phyloP scores from a whole-genome alignment of 768 basidiomycete genomes.

The Glaciozyma martinii region DNA sequence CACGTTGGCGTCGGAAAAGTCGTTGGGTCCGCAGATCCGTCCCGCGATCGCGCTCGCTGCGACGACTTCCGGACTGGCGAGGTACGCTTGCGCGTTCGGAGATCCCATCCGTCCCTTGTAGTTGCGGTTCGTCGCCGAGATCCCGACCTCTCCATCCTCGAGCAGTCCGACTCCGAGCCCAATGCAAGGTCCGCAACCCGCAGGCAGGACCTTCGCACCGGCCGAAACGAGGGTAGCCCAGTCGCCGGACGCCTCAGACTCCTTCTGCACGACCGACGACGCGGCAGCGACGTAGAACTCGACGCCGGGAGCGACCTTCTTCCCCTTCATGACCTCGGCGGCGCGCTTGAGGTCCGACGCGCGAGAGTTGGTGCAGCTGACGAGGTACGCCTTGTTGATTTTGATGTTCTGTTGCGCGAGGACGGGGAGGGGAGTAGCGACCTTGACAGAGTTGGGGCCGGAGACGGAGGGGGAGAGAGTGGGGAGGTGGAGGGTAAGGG shows the following conservation, averaged over 20 bases:
- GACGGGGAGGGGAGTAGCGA: constrained; percentile 84
- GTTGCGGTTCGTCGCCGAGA: constrained; percentile 96
- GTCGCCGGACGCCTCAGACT: constrained; percentile 72
- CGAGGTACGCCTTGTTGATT: constrained; percentile 96
- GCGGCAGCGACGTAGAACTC: constrained; percentile 98
- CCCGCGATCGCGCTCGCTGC: constrained; percentile 91
- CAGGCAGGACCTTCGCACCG: constrained; percentile 84
- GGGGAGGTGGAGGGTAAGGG: constrained; percentile 83
- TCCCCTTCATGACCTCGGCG: constrained; percentile 72
- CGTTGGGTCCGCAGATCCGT: constrained; percentile 72
- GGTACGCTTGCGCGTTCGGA: constrained; percentile 87
- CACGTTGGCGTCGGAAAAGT: constrained; percentile 45
- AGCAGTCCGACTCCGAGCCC: constrained; percentile 86
- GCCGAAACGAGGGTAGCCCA: constrained; percentile 80
- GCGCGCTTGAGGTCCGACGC: constrained; percentile 89
- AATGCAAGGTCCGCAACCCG: constrained; percentile 97
- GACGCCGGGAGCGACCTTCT: constrained; percentile 67
- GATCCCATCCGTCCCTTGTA: constrained; percentile 99
- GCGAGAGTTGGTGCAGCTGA: constrained; percentile 95
- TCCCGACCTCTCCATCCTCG: constrained; percentile 89
- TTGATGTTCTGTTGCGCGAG: constrained; percentile 62
- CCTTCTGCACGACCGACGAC: constrained; percentile 79
- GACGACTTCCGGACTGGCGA: constrained; percentile 93
- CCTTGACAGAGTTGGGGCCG: constrained; percentile 94
- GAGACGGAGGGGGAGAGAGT: constrained; percentile 92